These are phyloP conservation scores for Solanum rostratum DNA, from an alignment of 257 asterid genomes.

Conservation along the genomic window DNA sequence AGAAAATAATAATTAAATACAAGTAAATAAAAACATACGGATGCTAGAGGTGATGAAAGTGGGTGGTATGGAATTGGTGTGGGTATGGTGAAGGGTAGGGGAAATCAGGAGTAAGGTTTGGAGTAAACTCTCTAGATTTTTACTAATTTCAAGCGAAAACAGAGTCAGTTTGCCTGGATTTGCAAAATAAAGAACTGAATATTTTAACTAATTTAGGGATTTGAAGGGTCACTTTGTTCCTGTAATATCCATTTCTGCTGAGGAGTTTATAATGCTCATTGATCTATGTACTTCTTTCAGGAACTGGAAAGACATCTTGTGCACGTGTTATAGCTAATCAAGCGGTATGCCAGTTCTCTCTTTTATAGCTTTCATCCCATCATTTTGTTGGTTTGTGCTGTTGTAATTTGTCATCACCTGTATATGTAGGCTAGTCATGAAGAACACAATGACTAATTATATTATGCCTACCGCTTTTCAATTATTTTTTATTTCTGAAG, in stretches of 20 bases:
- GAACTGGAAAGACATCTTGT: conserved; percentile 96
- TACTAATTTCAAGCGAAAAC: not conserved
- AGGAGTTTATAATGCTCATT: not conserved
- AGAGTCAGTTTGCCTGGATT: not conserved
- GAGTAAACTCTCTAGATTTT: not conserved
- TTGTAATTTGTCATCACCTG: not conserved
- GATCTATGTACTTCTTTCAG: conserved; percentile 38
- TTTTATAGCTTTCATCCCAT: not conserved
- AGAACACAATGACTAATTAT: not conserved
- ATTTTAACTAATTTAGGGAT: not conserved
- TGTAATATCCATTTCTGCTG: not conserved
- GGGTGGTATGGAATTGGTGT: not conserved
- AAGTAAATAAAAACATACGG: not conserved
- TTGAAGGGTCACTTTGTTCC: not conserved
- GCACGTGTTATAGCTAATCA: conserved; percentile 95
- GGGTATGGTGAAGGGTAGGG: not conserved
- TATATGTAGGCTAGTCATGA: not conserved
- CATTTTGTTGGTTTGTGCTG: not conserved
- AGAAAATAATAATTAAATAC: not conserved
- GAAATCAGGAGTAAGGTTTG: not conserved
- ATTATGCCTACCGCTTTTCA: not conserved
- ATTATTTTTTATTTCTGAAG: not conserved
- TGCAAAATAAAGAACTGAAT: not conserved
- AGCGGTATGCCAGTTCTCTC: conserved; percentile 47
- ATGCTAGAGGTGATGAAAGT: not conserved